Percentiles rank a stretch among this genome's conserved stretches.
Evolutionary conservation across 1,284 basidiomycete genomes (phyloP).

Genomic region (Malassezia equina): DNA sequence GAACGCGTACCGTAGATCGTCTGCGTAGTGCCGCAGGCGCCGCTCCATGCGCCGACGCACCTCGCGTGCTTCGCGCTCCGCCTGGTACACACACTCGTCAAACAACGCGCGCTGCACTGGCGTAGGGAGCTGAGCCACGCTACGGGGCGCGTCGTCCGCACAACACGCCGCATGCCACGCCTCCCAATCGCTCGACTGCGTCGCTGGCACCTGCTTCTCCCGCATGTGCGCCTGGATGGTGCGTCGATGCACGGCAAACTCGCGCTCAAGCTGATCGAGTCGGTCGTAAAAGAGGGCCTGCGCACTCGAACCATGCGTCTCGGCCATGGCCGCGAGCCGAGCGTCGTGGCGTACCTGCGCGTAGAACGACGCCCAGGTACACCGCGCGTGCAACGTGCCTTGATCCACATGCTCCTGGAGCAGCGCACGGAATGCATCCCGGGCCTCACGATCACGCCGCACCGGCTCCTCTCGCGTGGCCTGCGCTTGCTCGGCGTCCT

Average conservation of each 20-base stretch:
- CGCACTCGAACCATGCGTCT: constrained; percentile 82
- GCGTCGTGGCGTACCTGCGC: constrained; percentile 64
- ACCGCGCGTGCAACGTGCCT: constrained; percentile 65
- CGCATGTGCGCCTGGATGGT: constrained; percentile 56
- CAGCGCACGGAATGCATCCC: constrained; percentile 54
- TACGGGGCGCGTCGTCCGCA: not conserved
- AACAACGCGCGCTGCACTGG: constrained; percentile 14
- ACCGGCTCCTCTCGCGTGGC: constrained; percentile 11
- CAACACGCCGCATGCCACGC: not conserved
- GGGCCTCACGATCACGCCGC: constrained; percentile 24
- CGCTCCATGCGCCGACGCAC: constrained; percentile 69
- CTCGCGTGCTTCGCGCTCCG: constrained; percentile 59
- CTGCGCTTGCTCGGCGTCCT: constrained; percentile 20
- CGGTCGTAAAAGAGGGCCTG: constrained; percentile 92
- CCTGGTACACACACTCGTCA: constrained; percentile 60
- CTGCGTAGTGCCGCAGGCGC: constrained; percentile 72
- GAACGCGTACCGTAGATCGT: constrained; percentile 88
- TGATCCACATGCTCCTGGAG: constrained; percentile 60
- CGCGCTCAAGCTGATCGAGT: constrained; percentile 74
- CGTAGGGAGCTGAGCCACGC: constrained; percentile 1
- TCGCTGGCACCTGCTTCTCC: constrained; percentile 51
- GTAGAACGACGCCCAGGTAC: constrained; percentile 83
- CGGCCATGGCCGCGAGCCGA: constrained; percentile 74
- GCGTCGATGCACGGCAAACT: constrained; percentile 65
- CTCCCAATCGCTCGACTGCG: constrained; percentile 26